A percentile compares a stretch with the other conserved stretches of the same genome.
phyloP scores from a whole-genome alignment of 169 alveolate genomes.

The Cryptosporidium ryanae region DNA sequence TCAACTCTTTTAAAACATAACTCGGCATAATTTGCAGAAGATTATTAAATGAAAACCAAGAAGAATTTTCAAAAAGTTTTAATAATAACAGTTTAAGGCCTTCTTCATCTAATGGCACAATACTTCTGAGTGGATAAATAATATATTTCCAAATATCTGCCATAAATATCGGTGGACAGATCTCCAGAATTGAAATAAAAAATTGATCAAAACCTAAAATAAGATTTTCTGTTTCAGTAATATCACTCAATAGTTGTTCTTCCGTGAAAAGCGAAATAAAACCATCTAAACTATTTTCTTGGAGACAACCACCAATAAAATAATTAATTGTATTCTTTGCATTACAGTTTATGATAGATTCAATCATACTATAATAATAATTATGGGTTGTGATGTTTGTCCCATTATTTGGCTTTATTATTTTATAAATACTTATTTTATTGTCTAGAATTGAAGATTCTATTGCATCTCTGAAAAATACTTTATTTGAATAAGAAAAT shows the following conservation, averaged over 20 bases:
- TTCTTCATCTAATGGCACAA: neutral
- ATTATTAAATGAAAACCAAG: constrained; percentile 15
- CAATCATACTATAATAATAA: constrained; percentile 26
- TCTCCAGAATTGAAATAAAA: constrained; percentile 1
- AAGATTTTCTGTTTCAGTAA: neutral
- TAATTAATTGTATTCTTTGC: constrained; percentile 25
- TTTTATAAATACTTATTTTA: constrained; percentile 26
- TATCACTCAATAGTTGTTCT: neutral
- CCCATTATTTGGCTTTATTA: constrained; percentile 38
- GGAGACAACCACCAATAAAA: constrained; percentile 45
- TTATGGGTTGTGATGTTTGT: neutral
- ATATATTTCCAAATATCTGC: constrained; percentile 36
- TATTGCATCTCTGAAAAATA: neutral
- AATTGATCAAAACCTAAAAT: neutral
- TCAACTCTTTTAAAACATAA: neutral
- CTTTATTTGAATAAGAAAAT: constrained; percentile 21
- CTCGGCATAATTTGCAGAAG: neutral
- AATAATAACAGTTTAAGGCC: neutral
- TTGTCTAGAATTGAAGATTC: neutral
- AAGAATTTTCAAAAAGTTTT: neutral
- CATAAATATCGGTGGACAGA: constrained; percentile 27
- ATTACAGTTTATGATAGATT: constrained; percentile 10
- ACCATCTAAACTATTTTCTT: constrained; percentile 18
- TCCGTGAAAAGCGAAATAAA: constrained; percentile 23
- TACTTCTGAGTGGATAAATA: neutral